A percentile compares a stretch with the other conserved stretches of the same genome.
These are phyloP conservation scores for Fusarium marasasianum DNA, from an alignment of 2,329 filamentous ascomycete genomes.

Conservation along the genomic window DNA sequence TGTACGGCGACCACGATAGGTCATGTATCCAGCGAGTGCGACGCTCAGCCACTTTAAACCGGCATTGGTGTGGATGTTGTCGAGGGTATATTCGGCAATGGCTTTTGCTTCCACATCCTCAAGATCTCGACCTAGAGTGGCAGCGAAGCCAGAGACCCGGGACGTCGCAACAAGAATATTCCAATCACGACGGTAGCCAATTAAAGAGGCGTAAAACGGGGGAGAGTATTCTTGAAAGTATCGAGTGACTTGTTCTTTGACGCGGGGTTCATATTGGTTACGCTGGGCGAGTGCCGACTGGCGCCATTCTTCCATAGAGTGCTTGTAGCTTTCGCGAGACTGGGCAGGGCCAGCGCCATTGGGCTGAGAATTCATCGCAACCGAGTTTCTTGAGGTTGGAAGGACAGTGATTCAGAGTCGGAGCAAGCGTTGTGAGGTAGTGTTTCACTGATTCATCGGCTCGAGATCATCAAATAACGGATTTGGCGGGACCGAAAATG, in stretches of 20 bases:
- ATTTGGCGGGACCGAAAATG: slow-evolving; percentile 29
- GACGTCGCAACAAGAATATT: slow-evolving; percentile 45
- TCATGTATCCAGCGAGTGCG: slow-evolving; percentile 42
- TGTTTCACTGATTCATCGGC: background rate
- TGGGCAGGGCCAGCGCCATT: slow-evolving; percentile 20
- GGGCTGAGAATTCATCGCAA: slow-evolving; percentile 31
- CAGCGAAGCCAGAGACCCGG: slow-evolving; percentile 43
- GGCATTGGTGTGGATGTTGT: slow-evolving; percentile 46
- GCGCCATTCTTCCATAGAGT: slow-evolving; percentile 47
- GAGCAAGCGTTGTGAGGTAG: background rate
- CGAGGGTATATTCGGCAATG: slow-evolving; percentile 47
- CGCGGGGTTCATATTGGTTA: slow-evolving; percentile 43
- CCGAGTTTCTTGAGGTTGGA: background rate
- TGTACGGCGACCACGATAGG: slow-evolving; percentile 41
- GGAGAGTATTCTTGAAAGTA: slow-evolving; percentile 47
- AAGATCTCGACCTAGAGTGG: slow-evolving; percentile 45
- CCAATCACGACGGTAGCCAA: slow-evolving; percentile 42
- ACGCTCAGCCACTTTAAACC: slow-evolving; percentile 43
- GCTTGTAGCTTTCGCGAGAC: slow-evolving; percentile 39
- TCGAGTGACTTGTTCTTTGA: slow-evolving; percentile 46
- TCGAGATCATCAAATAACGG: slow-evolving; percentile 29
- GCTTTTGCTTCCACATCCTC: slow-evolving; percentile 50
- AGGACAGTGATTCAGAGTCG: background rate
- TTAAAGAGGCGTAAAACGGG: slow-evolving; percentile 45
- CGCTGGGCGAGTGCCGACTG: slow-evolving; percentile 42